Percentiles rank a stretch among this genome's conserved stretches.
These are phyloP conservation scores for Lithohypha guttulata DNA, from an alignment of 2,329 filamentous ascomycete genomes.

Conservation along the genomic window DNA sequence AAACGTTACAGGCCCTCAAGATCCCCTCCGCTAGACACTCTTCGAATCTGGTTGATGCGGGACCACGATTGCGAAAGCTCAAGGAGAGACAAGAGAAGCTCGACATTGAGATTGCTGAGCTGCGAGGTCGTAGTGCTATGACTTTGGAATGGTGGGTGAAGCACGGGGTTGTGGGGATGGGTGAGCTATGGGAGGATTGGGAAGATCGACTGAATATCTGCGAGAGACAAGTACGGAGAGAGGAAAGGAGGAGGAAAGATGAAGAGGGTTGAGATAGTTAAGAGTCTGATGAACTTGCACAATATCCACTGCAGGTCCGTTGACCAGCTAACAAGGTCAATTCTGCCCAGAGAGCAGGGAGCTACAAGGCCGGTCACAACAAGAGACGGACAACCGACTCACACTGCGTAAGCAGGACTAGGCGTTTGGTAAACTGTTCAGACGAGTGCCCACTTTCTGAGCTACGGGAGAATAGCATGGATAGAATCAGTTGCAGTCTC, in stretches of 20 bases:
- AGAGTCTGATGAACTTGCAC: background rate
- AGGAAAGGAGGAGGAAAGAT: constrained; percentile 35
- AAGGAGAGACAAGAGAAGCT: constrained; percentile 30
- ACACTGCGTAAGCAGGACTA: too few species aligned
- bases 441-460: too few species aligned
- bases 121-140: constrained; percentile 34
- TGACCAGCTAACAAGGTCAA: too few species aligned
- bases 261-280: constrained; percentile 34
- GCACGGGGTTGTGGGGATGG: constrained; percentile 55
- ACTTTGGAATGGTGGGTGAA: constrained; percentile 64
- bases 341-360: too few species aligned
- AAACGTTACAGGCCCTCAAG: constrained; percentile 38
- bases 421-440: too few species aligned
- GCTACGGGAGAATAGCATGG: too few species aligned
- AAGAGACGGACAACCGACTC: too few species aligned
- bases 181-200: constrained; percentile 58
- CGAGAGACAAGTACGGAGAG: constrained; percentile 55
- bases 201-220: constrained; percentile 56
- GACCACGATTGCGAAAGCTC: constrained; percentile 32
- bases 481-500: too few species aligned
- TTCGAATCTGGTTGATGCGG: constrained; percentile 32
- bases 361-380: too few species aligned
- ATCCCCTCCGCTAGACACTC: constrained; percentile 34
- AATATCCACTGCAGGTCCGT: too few species aligned
- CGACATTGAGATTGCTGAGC: constrained; percentile 29